Evolutionary conservation across 257 asterid genomes (phyloP), one percentile per base, ranked within the genome.

Genomic region (Gentiana macrophylla): DNA sequence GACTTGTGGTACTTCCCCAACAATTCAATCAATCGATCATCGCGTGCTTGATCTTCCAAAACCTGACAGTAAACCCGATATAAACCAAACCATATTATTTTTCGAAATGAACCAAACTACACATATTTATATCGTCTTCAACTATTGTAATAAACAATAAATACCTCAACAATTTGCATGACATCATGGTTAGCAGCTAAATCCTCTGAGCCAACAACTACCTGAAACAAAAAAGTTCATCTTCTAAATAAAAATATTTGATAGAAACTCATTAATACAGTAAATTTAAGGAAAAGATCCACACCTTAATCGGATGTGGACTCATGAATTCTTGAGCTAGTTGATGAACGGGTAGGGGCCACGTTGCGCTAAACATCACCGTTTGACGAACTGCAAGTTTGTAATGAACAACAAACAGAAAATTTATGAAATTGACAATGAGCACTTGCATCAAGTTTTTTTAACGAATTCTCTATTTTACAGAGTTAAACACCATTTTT

Each of bases 101-200:
- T 24, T 24, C 24, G 24, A 49, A 46, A 58, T 10, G 53, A 32
- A 62, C 32, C 34, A 74, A 49, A 54, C 59, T 32, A 35, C 49
- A 63, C 32, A 43, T 37, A 3, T 53, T 64, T 38, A 61, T 37
- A 12, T 58, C 35, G 55, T 33, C 41, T 41, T 49, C 44, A 32
- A 32, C 33, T 50, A 59, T 24, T 49, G 4, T 37, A 38, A 57
- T 34, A 0, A 53, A 48, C 43, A 54, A 61, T 12, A 45, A 55
- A 56, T 80, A 92, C 98, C 98, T 92, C 98, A 57, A 92, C 97
- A 60, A 92, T 92, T 80, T 92, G 98, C 98, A 92, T 78, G 68
- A 92, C 98, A 62, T 91, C 98, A 58, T 91, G 97, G 83, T 92
- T 92, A 72, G 98, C 97, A 72, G 98, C 82, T 67, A 92, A 80